These are phyloP conservation scores for Globomyces sp. DNA, from an alignment of 371 early-diverging fungal species.

Conservation along the genomic window DNA sequence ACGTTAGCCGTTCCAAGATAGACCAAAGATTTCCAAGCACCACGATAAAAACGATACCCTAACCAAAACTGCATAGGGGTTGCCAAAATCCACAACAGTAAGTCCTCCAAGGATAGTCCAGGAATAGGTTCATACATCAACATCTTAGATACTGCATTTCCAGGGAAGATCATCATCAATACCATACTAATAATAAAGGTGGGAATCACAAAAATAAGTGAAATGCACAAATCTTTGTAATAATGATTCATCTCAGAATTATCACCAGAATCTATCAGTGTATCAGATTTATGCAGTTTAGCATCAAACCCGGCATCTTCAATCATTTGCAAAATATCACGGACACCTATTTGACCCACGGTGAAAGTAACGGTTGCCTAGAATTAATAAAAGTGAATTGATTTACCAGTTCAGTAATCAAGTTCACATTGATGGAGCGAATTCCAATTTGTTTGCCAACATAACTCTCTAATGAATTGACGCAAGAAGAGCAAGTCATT, in stretches of 20 bases:
- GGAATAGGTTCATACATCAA: conserved; percentile 34
- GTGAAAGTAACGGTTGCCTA: conserved; percentile 59
- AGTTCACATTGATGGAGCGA: conserved; percentile 63
- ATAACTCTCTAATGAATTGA: conserved; percentile 67
- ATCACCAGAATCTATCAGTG: conserved; percentile 65
- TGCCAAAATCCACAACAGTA: conserved; percentile 64
- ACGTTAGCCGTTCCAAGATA: conserved; percentile 42
- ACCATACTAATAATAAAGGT: conserved; percentile 81
- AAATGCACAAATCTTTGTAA: conserved; percentile 54
- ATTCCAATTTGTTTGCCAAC: conserved; percentile 65
- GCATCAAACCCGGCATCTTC: conserved; percentile 81
- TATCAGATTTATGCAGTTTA: conserved; percentile 62
- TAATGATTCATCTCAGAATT: conserved; percentile 75
- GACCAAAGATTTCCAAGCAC: conserved; percentile 64
- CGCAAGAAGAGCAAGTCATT: conserved; percentile 69
- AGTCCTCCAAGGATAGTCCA: conserved; percentile 44
- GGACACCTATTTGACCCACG: conserved; percentile 57
- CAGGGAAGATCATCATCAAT: conserved; percentile 47
- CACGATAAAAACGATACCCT: conserved; percentile 75
- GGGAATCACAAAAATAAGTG: conserved; percentile 76
- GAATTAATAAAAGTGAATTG: background rate
- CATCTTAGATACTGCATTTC: conserved; percentile 50
- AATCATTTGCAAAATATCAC: conserved; percentile 72
- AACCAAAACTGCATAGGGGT: conserved; percentile 88
- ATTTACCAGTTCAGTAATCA: conserved; percentile 61